A percentile compares a stretch with the other conserved stretches of the same genome.
phyloP scores from a whole-genome alignment of 1,284 basidiomycete species.

The Schizophyllum commune region DNA sequence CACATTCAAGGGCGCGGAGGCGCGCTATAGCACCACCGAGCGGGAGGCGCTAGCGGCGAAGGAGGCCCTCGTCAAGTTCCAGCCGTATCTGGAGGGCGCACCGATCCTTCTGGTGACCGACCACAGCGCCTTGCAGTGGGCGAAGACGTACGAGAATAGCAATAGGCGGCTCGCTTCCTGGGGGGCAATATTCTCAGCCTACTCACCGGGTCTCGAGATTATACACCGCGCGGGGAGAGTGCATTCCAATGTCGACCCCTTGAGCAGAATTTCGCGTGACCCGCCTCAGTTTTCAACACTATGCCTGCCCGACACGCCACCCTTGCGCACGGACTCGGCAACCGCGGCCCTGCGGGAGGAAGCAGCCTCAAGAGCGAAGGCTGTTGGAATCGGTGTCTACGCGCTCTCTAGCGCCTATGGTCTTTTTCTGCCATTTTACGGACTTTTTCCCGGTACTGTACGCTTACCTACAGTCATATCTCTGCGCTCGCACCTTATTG shows the following conservation, averaged over 20 bases:
- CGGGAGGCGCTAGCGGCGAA: slow-evolving; percentile 26
- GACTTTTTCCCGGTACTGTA: too few relatives aligned
- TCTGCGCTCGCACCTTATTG: too few relatives aligned
- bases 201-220: slow-evolving; percentile 21
- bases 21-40: slow-evolving; percentile 27
- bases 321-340: too few relatives aligned
- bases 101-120: slow-evolving; percentile 21
- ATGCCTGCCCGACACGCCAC: too few relatives aligned
- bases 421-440: too few relatives aligned
- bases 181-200: slow-evolving; percentile 24
- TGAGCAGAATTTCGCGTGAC: too few relatives aligned
- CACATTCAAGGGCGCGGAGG: slow-evolving; percentile 20
- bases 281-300: too few relatives aligned
- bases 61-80: slow-evolving; percentile 26
- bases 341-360: too few relatives aligned
- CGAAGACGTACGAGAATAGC: slow-evolving; percentile 22
- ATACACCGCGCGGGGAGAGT: slow-evolving; percentile 24
- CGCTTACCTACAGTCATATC: too few relatives aligned
- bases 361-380: too few relatives aligned
- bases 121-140: slow-evolving; percentile 26
- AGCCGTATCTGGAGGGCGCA: slow-evolving; percentile 24
- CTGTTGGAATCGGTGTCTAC: too few relatives aligned
- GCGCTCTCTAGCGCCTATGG: too few relatives aligned
- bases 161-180: slow-evolving; percentile 21
- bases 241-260: slow-evolving; percentile 9